Percentiles rank a stretch among this genome's conserved stretches.
Evolutionary conservation across 805 yeast species (phyloP).

Genomic region (Hanseniaspora clermontiae): DNA sequence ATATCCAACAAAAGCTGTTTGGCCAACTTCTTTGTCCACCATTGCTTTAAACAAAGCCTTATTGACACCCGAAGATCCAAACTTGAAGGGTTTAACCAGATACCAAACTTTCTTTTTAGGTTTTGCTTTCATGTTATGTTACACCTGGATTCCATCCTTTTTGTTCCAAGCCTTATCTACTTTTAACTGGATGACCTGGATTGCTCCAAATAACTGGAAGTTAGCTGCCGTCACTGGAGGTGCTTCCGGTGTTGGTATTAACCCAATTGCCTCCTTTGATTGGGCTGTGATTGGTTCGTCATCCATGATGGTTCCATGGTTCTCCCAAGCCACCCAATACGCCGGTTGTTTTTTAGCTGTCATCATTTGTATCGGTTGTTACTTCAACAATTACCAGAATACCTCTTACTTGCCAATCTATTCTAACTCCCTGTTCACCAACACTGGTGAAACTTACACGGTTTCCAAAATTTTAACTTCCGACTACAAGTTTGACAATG

Average conservation of each 20-base stretch:
- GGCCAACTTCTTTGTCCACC: slow-evolving; percentile 53
- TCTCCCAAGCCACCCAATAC: slow-evolving; percentile 24
- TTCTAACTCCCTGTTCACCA: slow-evolving; percentile 38
- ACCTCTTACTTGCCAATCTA: slow-evolving; percentile 50
- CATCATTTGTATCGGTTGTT: slow-evolving; percentile 27
- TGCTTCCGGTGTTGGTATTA: slow-evolving; percentile 37
- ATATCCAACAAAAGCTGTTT: slow-evolving; percentile 46
- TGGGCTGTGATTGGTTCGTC: slow-evolving; percentile 33
- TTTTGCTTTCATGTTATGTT: slow-evolving; percentile 35
- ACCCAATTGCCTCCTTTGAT: slow-evolving; percentile 44
- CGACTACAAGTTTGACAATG: slow-evolving; percentile 32
- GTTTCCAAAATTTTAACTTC: slow-evolving; percentile 36
- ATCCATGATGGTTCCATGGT: slow-evolving; percentile 36
- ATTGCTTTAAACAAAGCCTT: slow-evolving; percentile 45
- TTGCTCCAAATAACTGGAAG: slow-evolving; percentile 32
- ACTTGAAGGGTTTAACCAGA: slow-evolving; percentile 29
- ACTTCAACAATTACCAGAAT: slow-evolving; percentile 45
- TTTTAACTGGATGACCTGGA: slow-evolving; percentile 38
- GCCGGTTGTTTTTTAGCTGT: slow-evolving; percentile 29
- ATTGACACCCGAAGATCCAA: slow-evolving; percentile 29
- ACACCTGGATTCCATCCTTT: slow-evolving; percentile 59
- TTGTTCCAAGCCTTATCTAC: slow-evolving; percentile 49
- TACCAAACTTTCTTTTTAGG: slow-evolving; percentile 37
- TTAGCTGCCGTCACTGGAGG: slow-evolving; percentile 46
- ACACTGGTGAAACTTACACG: slow-evolving; percentile 34